Evolutionary conservation across 2,329 filamentous ascomycete genomes (phyloP), one percentile per base, ranked within the genome.

Genomic region (Alternaria consortialis): DNA sequence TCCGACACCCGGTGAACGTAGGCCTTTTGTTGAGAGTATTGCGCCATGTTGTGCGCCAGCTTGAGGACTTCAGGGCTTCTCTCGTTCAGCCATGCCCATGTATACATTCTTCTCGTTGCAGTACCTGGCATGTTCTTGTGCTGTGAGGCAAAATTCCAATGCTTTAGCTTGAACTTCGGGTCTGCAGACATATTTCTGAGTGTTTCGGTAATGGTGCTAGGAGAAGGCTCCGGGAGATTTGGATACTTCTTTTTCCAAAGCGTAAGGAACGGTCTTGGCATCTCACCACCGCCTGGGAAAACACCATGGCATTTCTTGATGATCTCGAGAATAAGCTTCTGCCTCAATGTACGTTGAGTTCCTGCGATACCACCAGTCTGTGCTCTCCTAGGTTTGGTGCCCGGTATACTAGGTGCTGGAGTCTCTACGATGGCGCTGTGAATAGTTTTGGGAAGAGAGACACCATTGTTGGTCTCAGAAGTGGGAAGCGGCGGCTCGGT

Each of bases 181-280:
- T 79, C 74, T 39, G 82, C 79, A 37, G 86, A 75, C 62, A 89
- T 74, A 20, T 79, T 72, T 60, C 84, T 85, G 50, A 88, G 74
- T 2, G 84, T 77, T 13, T 78, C 79, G 29, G 80, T 82, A 31
- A 89, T 73, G 2, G 86, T 88, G 37, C 82, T 80, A 36, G 81
- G 77, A 63, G 88, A 84, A 0, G 86, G 86, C 50, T 71, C 80
- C 57, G 80, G 69, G 9, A 64, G 63, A 32, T 71, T 62, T 7
- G 63, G 73, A 64, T 71, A 58, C 13, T 80, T 81, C 60, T 79
- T 70, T 79, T 82, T 77, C 86, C 87, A 89, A 15, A 82, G 76
- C 3, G 82, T 82, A 13, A 80, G 76, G 64, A 87, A 88, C 8
- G 86, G 83, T 63, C 83, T 80, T 73, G 81, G 83, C n/a, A 88